These are phyloP conservation scores for Thozetella sp. DNA, from an alignment of 495 filamentous ascomycete species.

Conservation along the genomic window DNA sequence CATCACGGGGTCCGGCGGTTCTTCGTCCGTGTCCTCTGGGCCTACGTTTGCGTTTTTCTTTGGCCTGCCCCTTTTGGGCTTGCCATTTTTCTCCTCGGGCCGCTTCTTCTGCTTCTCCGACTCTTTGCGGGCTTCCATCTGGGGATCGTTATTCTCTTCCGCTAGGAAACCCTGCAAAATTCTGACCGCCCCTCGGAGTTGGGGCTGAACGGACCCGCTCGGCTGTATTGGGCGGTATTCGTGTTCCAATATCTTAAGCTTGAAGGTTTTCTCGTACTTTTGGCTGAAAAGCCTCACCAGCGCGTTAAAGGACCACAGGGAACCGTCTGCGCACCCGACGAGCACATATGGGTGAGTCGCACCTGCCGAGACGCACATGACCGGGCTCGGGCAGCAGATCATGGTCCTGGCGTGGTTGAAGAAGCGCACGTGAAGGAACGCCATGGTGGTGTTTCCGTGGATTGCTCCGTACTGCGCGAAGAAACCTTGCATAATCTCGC, in stretches of 20 bases:
- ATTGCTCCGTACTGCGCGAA: slow-evolving; percentile 44
- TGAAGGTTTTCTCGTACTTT: slow-evolving; percentile 38
- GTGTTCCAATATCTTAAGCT: slow-evolving; percentile 47
- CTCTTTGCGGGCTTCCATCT: slow-evolving; percentile 64
- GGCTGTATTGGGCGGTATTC: slow-evolving; percentile 32
- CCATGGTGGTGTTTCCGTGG: slow-evolving; percentile 44
- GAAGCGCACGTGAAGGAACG: slow-evolving; percentile 43
- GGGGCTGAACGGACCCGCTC: not conserved
- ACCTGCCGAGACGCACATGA: slow-evolving; percentile 43
- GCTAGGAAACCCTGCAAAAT: slow-evolving; percentile 43
- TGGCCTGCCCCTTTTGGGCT: slow-evolving; percentile 48
- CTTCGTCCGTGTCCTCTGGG: slow-evolving; percentile 19
- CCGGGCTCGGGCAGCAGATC: slow-evolving; percentile 40
- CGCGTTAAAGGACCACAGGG: slow-evolving; percentile 43
- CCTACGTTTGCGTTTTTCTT: slow-evolving; percentile 24
- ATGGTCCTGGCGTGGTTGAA: slow-evolving; percentile 47
- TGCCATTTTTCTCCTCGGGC: slow-evolving; percentile 54
- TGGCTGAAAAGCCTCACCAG: slow-evolving; percentile 46
- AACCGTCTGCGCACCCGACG: slow-evolving; percentile 42
- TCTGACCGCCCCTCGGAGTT: slow-evolving; percentile 29
- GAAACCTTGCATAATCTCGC: slow-evolving; percentile 44
- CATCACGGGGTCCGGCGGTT: slow-evolving; percentile 27
- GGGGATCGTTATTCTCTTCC: slow-evolving; percentile 66
- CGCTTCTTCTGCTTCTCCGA: slow-evolving; percentile 50
- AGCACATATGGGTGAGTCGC: slow-evolving; percentile 44